A percentile compares a stretch with the other conserved stretches of the same genome.
phyloP scores from a whole-genome alignment of 2,329 filamentous ascomycete genomes.

The Metarhizium album region DNA sequence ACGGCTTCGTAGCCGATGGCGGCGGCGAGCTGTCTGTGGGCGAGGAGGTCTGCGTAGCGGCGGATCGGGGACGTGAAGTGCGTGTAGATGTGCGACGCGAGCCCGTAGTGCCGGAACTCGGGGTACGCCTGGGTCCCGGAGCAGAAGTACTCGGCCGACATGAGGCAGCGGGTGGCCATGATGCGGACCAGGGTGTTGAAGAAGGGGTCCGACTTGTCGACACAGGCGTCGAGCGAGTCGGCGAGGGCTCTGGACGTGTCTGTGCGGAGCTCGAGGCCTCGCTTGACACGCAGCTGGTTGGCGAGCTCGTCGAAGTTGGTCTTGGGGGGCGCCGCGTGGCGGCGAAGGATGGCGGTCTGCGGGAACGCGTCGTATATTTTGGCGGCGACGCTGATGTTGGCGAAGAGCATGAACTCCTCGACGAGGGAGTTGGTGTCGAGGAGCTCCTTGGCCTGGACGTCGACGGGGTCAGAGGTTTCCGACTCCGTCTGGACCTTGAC shows the following conservation, averaged over 20 bases:
- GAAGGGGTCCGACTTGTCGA: conserved; percentile 74
- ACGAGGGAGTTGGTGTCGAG: conserved; percentile 96
- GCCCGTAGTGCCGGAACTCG: conserved; percentile 93
- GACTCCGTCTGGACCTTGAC: conserved; percentile 92
- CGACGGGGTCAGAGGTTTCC: conserved; percentile 89
- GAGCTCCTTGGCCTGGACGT: conserved; percentile 89
- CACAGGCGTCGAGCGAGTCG: conserved; percentile 78
- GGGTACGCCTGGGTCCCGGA: conserved; percentile 85
- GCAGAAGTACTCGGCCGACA: conserved; percentile 96
- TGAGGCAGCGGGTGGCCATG: conserved; percentile 97
- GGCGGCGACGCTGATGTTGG: conserved; percentile 86
- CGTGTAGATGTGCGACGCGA: conserved; percentile 94
- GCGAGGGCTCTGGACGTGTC: conserved; percentile 90
- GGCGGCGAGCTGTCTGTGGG: conserved; percentile 86
- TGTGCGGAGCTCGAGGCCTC: conserved; percentile 65
- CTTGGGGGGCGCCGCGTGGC: conserved; percentile 84
- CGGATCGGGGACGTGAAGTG: conserved; percentile 97
- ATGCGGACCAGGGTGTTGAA: conserved; percentile 98
- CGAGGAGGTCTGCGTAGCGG: conserved; percentile 92
- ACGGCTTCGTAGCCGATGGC: conserved; percentile 87
- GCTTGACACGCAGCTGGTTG: conserved; percentile 83
- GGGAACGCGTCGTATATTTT: conserved; percentile 89
- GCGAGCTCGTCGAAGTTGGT: conserved; percentile 93
- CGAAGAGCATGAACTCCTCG: conserved; percentile 98
- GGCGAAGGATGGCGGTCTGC: conserved; percentile 85